These are phyloP conservation scores for Tillandsia leiboldiana DNA, from an alignment of 176 grass and related monocot species.

Conservation along the genomic window DNA sequence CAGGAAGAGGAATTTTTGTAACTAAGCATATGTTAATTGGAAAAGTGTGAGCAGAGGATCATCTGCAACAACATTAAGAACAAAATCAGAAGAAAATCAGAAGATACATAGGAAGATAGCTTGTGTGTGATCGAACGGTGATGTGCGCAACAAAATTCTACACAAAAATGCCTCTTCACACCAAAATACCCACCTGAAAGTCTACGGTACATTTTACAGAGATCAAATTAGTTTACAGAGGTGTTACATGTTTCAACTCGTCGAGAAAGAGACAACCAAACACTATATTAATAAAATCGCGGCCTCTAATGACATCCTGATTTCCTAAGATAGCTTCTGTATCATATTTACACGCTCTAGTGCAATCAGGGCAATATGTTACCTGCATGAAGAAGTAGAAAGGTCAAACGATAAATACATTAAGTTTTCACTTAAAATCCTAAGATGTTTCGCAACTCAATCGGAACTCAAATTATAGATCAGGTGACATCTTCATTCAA, in stretches of 20 bases:
- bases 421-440: background rate
- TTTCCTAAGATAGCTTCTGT: conserved; percentile 40
- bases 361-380: conserved; percentile 89
- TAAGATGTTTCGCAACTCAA: background rate
- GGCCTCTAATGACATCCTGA: conserved; percentile 28
- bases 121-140: background rate
- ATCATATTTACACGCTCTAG: conserved; percentile 82
- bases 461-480: too few relatives aligned
- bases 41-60: too few relatives aligned
- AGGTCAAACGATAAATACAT: background rate
- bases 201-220: background rate
- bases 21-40: too few relatives aligned
- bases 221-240: conserved; percentile 22
- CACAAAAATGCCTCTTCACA: background rate
- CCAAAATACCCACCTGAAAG: background rate
- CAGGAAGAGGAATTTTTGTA: too few relatives aligned
- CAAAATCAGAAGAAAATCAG: background rate
- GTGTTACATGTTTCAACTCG: conserved; percentile 50
- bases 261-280: conserved; percentile 90
- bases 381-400: conserved; percentile 38
- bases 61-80: background rate
- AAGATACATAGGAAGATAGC: background rate
- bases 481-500: too few relatives aligned
- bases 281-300: conserved; percentile 70
- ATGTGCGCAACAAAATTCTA: background rate